phyloP scores from a whole-genome alignment of 805 yeast species.

The Candida dajiaensis region DNA sequence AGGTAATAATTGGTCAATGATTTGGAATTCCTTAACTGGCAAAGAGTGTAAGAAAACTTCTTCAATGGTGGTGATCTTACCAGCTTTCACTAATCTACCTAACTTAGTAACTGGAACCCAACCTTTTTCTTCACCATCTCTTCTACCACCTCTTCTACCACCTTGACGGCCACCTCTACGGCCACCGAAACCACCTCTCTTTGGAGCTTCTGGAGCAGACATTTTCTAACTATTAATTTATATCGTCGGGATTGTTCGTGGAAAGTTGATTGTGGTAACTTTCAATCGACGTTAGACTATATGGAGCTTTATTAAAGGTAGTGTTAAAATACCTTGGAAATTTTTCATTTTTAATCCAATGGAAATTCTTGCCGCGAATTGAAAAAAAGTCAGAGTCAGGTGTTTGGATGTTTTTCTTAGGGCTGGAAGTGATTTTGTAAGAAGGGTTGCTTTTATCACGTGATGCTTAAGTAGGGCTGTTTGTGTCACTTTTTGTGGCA shows the following conservation, averaged over 20 bases:
- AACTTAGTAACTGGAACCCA: conserved; percentile 99
- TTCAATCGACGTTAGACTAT: conserved; percentile 38
- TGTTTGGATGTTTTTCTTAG: conserved; percentile 3
- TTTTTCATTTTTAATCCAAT: neutral
- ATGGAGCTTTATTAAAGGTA: neutral
- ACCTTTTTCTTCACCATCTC: conserved; percentile 93
- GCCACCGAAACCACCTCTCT: conserved; percentile 50
- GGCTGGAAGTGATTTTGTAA: neutral
- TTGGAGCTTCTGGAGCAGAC: conserved; percentile 39
- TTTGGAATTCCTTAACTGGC: conserved; percentile 99
- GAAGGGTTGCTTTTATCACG: too few species aligned
- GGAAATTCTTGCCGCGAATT: neutral
- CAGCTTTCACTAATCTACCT: conserved; percentile 99
- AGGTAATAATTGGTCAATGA: conserved; percentile 95
- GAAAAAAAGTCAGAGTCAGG: neutral
- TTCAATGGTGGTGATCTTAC: conserved; percentile 93
- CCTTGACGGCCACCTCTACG: conserved; percentile 54
- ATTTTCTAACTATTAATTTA: conserved; percentile 22
- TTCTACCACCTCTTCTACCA: conserved; percentile 77
- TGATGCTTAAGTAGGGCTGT: neutral
- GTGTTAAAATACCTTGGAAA: too few species aligned
- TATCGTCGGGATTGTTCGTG: conserved; percentile 43
- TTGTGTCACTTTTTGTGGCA: conserved; percentile 2
- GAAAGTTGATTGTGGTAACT: conserved; percentile 51
- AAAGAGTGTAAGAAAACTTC: conserved; percentile 99